Conservation (phyloP, 2,329 filamentous ascomycete genomes). For the Fulvia fulva region DNA sequence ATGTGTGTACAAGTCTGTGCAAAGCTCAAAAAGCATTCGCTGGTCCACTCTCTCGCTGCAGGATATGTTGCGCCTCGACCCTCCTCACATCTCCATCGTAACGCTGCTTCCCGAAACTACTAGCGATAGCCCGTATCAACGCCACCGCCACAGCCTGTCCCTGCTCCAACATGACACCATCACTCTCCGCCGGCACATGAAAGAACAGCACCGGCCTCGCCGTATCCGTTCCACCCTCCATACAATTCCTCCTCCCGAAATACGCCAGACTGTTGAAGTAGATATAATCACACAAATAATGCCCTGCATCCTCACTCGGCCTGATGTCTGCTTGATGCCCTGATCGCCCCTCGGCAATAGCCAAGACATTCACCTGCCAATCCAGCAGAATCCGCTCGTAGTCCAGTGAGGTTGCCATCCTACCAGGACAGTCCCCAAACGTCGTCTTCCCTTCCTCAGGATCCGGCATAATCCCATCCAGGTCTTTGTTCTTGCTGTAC, state of each 20-base stretch:
- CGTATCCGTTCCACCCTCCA: slow-evolving; percentile 17
- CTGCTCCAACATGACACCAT: slow-evolving; percentile 29
- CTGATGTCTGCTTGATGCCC: slow-evolving; percentile 31
- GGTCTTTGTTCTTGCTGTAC: slow-evolving; percentile 62
- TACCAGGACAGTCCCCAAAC: slow-evolving; percentile 29
- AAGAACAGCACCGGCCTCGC: slow-evolving; percentile 39
- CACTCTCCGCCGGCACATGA: slow-evolving; percentile 39
- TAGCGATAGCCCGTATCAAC: slow-evolving; percentile 36
- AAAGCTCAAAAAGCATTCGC: not conserved
- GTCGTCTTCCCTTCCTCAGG: slow-evolving; percentile 21
- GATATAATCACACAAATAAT: slow-evolving; percentile 45
- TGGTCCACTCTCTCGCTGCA: not conserved
- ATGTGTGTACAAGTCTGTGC: not conserved
- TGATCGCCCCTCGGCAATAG: slow-evolving; percentile 25
- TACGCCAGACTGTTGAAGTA: slow-evolving; percentile 40
- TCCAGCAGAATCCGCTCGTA: slow-evolving; percentile 30
- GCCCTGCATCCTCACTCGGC: slow-evolving; percentile 40
- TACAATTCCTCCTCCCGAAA: slow-evolving; percentile 26
- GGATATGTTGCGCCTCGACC: not conserved
- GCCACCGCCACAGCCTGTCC: slow-evolving; percentile 30
- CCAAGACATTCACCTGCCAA: slow-evolving; percentile 27
- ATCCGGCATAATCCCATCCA: slow-evolving; percentile 51
- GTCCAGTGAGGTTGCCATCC: slow-evolving; percentile 29
- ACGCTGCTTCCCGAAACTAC: slow-evolving; percentile 20
- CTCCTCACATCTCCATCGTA: not conserved